Evolutionary conservation across 1,139 yeast species (phyloP).

Genomic region (Candida dubliniensis): DNA sequence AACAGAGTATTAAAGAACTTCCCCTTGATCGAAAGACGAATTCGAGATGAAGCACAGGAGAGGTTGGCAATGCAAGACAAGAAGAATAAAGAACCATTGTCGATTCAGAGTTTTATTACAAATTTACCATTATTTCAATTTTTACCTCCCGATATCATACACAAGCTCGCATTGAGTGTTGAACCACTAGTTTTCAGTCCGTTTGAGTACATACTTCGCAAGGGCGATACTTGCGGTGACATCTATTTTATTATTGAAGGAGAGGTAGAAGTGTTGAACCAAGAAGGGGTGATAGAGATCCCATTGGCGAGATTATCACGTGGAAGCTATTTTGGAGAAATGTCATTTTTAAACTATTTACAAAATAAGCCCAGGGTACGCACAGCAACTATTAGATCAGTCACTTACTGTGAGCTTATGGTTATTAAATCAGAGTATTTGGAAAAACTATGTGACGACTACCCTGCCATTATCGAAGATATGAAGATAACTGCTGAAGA

Average conservation of each 20-base stretch:
- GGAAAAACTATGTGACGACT: slow-evolving; percentile 52
- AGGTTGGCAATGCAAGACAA: slow-evolving; percentile 69
- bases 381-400: slow-evolving; percentile 64
- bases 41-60: slow-evolving; percentile 78
- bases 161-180: slow-evolving; percentile 61
- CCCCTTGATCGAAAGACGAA: slow-evolving; percentile 65
- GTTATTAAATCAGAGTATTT: slow-evolving; percentile 56
- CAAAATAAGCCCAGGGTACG: slow-evolving; percentile 35
- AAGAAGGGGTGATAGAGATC: slow-evolving; percentile 29
- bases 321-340: slow-evolving; percentile 75
- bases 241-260: slow-evolving; percentile 68
- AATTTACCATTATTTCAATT: slow-evolving; percentile 58
- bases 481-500: slow-evolving; percentile 61
- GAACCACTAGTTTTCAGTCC: slow-evolving; percentile 56
- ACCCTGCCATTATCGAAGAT: slow-evolving; percentile 58
- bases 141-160: slow-evolving; percentile 58
- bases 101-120: slow-evolving; percentile 57
- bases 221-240: slow-evolving; percentile 61
- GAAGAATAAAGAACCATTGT: slow-evolving; percentile 36
- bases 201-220: slow-evolving; percentile 58
- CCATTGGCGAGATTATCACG: slow-evolving; percentile 58
- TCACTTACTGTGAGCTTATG: slow-evolving; percentile 58
- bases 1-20: slow-evolving; percentile 58
- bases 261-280: slow-evolving; percentile 66
- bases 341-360: slow-evolving; percentile 61